Percentiles rank a stretch among this genome's conserved stretches.
Conservation (phyloP, 176 grass and related monocot genomes). For the Stipa capillata region DNA sequence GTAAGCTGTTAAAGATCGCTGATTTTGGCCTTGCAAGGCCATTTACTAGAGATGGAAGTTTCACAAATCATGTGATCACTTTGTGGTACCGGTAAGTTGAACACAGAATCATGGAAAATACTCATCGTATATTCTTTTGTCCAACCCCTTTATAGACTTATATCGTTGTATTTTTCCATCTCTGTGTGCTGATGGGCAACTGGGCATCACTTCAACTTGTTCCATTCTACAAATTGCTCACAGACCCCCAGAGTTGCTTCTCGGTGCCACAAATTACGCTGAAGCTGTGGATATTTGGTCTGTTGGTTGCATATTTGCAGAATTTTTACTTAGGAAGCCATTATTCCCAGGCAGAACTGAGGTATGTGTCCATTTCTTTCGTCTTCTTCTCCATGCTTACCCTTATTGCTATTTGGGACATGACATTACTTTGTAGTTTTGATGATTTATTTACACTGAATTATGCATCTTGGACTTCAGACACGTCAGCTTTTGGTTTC, state of each 20-base stretch:
- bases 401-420: background rate
- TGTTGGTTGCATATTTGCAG: constrained; percentile 80
- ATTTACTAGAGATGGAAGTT: constrained; percentile 67
- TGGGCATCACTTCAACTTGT: background rate
- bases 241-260: constrained; percentile 74
- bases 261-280: constrained; percentile 70
- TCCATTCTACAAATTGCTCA: background rate
- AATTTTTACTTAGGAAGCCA: constrained; percentile 64
- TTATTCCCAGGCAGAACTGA: constrained; percentile 71
- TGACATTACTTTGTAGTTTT: background rate
- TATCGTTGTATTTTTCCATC: constrained; percentile 5
- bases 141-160: background rate
- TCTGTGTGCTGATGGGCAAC: background rate
- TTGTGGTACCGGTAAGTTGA: constrained; percentile 66
- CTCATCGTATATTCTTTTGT: background rate
- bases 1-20: constrained; percentile 59
- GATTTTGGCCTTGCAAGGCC: constrained; percentile 83
- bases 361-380: constrained; percentile 20
- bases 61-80: constrained; percentile 84
- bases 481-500: background rate
- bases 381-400: background rate
- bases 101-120: background rate
- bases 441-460: background rate
- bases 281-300: constrained; percentile 88
- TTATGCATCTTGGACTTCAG: background rate